These are phyloP conservation scores for Chaetomium strumarium DNA, from an alignment of 2,329 filamentous ascomycete species.

Conservation along the genomic window DNA sequence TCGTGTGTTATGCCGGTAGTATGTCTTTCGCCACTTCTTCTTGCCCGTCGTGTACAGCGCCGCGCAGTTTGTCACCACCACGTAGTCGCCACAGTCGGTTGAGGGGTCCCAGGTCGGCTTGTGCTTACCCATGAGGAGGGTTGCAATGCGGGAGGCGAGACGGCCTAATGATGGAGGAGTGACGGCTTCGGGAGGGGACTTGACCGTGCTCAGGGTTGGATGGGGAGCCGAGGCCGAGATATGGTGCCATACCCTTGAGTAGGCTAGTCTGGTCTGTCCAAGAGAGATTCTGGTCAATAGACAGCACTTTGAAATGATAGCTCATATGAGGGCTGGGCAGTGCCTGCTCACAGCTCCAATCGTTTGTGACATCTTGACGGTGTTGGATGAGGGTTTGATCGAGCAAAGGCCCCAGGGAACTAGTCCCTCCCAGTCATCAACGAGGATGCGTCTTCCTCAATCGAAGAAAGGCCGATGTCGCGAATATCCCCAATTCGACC, in stretches of 20 bases:
- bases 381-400: conserved; percentile 7
- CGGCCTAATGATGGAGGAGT: conserved; percentile 80
- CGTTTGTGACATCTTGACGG: conserved; percentile 65
- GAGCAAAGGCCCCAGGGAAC: conserved; percentile 22
- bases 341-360: conserved; percentile 60
- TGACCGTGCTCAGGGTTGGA: conserved; percentile 48
- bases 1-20: conserved; percentile 89
- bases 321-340: not conserved
- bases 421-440: too few species aligned
- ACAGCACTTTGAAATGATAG: not conserved
- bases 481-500: not conserved
- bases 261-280: conserved; percentile 82
- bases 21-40: conserved; percentile 90
- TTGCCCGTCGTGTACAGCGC: conserved; percentile 83
- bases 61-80: conserved; percentile 85
- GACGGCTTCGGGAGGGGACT: conserved; percentile 45
- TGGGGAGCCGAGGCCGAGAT: conserved; percentile 65
- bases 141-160: conserved; percentile 79
- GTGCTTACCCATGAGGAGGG: conserved; percentile 94
- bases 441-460: too few species aligned
- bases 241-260: conserved; percentile 92
- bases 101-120: conserved; percentile 97
- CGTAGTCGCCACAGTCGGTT: conserved; percentile 98
- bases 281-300: not conserved
- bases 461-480: conserved; percentile 10